Conservation (phyloP, 805 yeast species). For the Torulaspora franciscae region DNA sequence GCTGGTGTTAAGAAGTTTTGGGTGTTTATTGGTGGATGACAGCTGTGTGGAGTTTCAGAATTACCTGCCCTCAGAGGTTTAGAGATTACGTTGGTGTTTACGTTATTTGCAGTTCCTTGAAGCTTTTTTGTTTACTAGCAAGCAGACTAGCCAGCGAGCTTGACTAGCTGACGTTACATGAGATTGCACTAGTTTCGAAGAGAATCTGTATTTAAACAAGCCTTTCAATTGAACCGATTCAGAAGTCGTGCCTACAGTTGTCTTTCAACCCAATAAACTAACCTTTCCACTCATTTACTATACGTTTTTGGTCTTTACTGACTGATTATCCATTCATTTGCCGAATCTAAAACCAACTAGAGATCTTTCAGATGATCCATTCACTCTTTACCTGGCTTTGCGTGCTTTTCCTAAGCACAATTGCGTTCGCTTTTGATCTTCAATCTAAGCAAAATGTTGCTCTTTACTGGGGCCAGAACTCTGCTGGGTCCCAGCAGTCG, state of each 20-base stretch:
- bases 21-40: background rate
- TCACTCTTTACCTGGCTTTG: constrained; percentile 7
- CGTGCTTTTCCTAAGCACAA: background rate
- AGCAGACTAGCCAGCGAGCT: constrained; percentile 2
- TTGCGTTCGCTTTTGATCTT: constrained; percentile 33
- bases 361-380: constrained; percentile 7
- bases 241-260: background rate
- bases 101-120: background rate
- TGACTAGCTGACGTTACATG: background rate
- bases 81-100: background rate
- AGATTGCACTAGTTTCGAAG: background rate
- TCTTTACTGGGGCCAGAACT: constrained; percentile 85
- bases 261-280: background rate
- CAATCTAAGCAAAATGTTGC: constrained; percentile 56
- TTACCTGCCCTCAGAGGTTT: background rate
- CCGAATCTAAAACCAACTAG: constrained; percentile 2
- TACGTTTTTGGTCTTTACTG: background rate
- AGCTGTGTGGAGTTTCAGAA: background rate
- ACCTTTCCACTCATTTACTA: constrained; percentile 3
- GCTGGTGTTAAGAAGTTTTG: background rate
- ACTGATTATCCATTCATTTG: constrained; percentile 9
- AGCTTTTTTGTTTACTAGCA: constrained; percentile 3
- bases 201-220: constrained; percentile 3
- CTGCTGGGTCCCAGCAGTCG: constrained; percentile 53
- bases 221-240: background rate